Conservation (phyloP, 768 basidiomycete species). For the Gloeopeniophorella convolvens region DNA sequence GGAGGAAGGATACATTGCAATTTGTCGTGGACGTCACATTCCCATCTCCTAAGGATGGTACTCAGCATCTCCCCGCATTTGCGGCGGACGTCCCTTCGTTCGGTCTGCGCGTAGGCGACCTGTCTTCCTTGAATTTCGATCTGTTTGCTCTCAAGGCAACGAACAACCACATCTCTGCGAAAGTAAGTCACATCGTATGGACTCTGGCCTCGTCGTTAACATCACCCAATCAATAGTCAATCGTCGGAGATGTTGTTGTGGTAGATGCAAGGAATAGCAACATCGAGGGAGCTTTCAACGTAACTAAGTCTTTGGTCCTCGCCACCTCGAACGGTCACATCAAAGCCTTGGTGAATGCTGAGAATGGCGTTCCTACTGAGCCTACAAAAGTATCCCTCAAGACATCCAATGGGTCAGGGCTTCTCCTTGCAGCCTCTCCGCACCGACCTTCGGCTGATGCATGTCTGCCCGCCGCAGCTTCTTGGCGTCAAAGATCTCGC, state of each 20-base stretch:
- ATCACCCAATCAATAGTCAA: slow-evolving; percentile 3
- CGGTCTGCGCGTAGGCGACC: neutral
- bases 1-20: neutral
- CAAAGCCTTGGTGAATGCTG: neutral
- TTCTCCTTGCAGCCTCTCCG: no score
- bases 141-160: neutral
- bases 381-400: neutral
- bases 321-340: neutral
- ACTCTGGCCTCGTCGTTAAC: no score
- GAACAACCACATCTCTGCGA: neutral
- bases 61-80: neutral
- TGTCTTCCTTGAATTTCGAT: neutral
- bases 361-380: neutral
- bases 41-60: neutral
- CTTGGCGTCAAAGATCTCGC: neutral
- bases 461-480: no score
- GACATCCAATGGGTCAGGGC: slow-evolving; percentile 1
- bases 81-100: neutral
- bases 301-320: neutral
- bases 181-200: no score
- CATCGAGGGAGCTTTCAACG: slow-evolving; percentile 2
- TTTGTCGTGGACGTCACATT: slow-evolving; percentile 6
- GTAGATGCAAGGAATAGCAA: slow-evolving; percentile 2
- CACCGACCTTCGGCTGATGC: no score
- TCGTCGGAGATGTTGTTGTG: neutral